Percentiles rank a stretch among this genome's conserved stretches.
These are phyloP conservation scores for Aspergillus avenaceus DNA, from an alignment of 495 filamentous ascomycete species.

Conservation along the genomic window DNA sequence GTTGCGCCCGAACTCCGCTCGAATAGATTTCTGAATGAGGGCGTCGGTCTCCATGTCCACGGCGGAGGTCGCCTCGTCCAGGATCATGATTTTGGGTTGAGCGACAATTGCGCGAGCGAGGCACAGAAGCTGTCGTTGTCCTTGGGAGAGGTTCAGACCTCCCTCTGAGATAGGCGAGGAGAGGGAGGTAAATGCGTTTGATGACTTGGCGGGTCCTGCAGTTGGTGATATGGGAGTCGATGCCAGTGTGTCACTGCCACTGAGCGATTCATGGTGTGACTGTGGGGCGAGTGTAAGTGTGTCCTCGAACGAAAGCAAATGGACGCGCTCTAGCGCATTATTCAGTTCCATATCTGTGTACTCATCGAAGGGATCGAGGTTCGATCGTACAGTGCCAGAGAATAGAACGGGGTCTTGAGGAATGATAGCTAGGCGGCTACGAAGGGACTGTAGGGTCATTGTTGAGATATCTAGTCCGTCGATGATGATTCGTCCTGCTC, in stretches of 20 bases:
- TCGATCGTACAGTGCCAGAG: constrained; percentile 76
- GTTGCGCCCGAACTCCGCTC: constrained; percentile 67
- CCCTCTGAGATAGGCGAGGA: constrained; percentile 65
- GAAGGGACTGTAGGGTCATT: constrained; percentile 67
- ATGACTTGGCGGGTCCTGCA: constrained; percentile 30
- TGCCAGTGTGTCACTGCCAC: constrained; percentile 20
- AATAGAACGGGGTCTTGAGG: constrained; percentile 86
- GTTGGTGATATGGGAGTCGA: constrained; percentile 23
- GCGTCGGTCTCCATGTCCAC: constrained; percentile 85
- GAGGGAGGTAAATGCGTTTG: constrained; percentile 63
- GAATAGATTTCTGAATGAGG: constrained; percentile 77
- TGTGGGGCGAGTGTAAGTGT: constrained; percentile 34
- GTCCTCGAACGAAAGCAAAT: constrained; percentile 53
- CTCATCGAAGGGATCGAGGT: constrained; percentile 77
- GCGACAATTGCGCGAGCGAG: constrained; percentile 82
- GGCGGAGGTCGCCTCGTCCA: constrained; percentile 86
- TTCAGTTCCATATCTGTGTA: constrained; percentile 67
- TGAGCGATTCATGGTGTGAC: constrained; percentile 18
- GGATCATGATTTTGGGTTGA: constrained; percentile 76
- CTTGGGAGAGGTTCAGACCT: constrained; percentile 79
- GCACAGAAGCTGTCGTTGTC: constrained; percentile 84
- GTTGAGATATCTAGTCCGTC: constrained; percentile 75
- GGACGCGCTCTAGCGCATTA: constrained; percentile 72
- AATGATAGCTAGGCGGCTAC: constrained; percentile 76
- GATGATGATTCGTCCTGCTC: constrained; percentile 64